Conservation (phyloP, 805 yeast genomes). For the Ogataea paradorogensis region DNA sequence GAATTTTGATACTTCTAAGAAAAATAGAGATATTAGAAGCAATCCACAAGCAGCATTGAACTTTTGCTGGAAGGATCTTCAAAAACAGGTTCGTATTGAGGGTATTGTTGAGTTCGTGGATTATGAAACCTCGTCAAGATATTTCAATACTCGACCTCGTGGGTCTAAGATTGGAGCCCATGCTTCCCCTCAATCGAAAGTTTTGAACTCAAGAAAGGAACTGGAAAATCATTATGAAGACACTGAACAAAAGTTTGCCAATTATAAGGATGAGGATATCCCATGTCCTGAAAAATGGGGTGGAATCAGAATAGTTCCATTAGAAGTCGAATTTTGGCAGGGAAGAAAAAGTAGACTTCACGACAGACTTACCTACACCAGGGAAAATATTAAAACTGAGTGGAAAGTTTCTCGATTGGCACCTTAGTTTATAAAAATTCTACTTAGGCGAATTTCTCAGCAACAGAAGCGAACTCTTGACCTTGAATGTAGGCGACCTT, state of each 20-base stretch:
- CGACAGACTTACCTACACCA: constrained; percentile 74
- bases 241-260: constrained; percentile 57
- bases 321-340: constrained; percentile 96
- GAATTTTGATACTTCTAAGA: constrained; percentile 87
- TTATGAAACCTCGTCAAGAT: constrained; percentile 69
- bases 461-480: constrained; percentile 53
- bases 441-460: constrained; percentile 23
- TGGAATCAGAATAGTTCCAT: constrained; percentile 82
- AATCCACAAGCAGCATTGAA: constrained; percentile 81
- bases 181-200: constrained; percentile 86
- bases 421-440: constrained; percentile 38
- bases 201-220: constrained; percentile 53
- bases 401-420: constrained; percentile 74
- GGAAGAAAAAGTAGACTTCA: constrained; percentile 88
- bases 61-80: constrained; percentile 88
- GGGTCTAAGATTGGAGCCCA: constrained; percentile 95
- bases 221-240: constrained; percentile 52
- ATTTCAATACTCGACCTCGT: constrained; percentile 84
- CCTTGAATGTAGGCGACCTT: constrained; percentile 69
- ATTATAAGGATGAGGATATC: constrained; percentile 51
- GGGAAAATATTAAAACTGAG: constrained; percentile 44
- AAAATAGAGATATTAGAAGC: constrained; percentile 62
- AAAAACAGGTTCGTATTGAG: constrained; percentile 92
- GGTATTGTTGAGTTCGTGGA: constrained; percentile 75
- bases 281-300: constrained; percentile 98